Conservation (phyloP, 768 basidiomycete genomes). For the Termitomyces bulborhizus region DNA sequence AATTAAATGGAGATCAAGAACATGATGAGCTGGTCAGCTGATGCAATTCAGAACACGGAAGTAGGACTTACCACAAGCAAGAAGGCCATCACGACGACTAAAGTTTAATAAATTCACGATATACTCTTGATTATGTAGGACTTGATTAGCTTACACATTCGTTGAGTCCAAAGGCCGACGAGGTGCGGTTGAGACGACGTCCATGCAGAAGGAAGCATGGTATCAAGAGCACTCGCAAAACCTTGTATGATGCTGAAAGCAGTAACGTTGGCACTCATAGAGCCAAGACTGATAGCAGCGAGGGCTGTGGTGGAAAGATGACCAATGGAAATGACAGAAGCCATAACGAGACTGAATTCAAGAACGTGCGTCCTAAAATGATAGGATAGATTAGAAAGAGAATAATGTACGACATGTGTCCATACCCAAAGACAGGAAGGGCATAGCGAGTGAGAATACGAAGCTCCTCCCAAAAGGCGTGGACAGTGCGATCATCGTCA, state of each 20-base stretch:
- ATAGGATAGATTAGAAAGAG: not conserved
- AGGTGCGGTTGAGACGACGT: no score
- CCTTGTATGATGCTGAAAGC: conserved; percentile 81
- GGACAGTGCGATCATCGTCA: conserved; percentile 21
- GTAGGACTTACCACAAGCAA: conserved; percentile 47
- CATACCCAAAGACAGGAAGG: conserved; percentile 67
- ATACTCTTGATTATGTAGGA: not conserved
- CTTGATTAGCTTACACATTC: conserved; percentile 55
- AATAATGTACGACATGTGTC: not conserved
- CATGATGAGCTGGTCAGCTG: conserved; percentile 31
- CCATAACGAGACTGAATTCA: conserved; percentile 83
- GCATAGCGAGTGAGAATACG: conserved; percentile 56
- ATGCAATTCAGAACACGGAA: not conserved
- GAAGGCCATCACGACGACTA: conserved; percentile 60
- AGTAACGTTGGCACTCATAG: conserved; percentile 69
- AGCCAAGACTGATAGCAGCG: conserved; percentile 75
- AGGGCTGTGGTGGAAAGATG: conserved; percentile 88
- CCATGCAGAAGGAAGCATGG: conserved; percentile 95
- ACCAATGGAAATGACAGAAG: conserved; percentile 82
- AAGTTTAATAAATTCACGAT: conserved; percentile 2
- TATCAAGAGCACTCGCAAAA: conserved; percentile 84
- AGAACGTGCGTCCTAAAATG: conserved; percentile 60
- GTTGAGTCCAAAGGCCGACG: conserved; percentile 90
- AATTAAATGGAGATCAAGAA: no score
- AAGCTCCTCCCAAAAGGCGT: conserved; percentile 53